Base-by-base conservation (phyloP, 345 rosid species). In the Bruguiera parviflora region DNA sequence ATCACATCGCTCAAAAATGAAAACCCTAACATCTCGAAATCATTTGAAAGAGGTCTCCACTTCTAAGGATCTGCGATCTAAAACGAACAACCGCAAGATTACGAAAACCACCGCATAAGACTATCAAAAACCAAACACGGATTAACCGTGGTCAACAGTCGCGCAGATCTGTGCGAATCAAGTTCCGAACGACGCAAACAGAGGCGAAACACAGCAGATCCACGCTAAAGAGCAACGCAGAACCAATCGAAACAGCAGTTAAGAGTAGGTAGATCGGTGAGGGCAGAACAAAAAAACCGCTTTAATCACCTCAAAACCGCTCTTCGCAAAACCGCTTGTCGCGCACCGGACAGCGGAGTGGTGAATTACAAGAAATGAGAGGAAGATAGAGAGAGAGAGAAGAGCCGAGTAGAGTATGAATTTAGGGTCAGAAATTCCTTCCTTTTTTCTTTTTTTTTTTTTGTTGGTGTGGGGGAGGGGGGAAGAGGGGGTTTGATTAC, bases 101-200 rank as follows among this genome's bases (percentile, higher is more conserved):
- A 15, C 5, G 5, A 18, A 43, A 43, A 15, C 49, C 49, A 39
- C 13, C 49, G 49, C 18, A 4, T 13, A 43, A 43, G 13, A 43
- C 18, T 18, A 11, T 43, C 2, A 29, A 20, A 21, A 21, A 46
- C n/a, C 19, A 31, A 16, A 6, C 52, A 51, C 3, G 15, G 25
- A 5, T n/a, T 19, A 27, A 1, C 6, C 11, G 21, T 13, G 5
- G 11, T 5, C 18, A 51, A 25, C 58, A 51, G 51, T 25, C 43
- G 58, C 66, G 37, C 32, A 70, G 81, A 78, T 78, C 81, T 76
- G 25, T 3, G 20, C 5, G 53, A 66, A 70, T 5, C 4, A 55
- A 52, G 15, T 0, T 47, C 43, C 46, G 25, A 53, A 59, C 5
- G 4, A 39, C 64, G 39, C 2, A 18, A 32, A 9, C 21, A 7